These are phyloP conservation scores for Boletus tomentosulus DNA, from an alignment of 768 basidiomycete species.

Conservation along the genomic window DNA sequence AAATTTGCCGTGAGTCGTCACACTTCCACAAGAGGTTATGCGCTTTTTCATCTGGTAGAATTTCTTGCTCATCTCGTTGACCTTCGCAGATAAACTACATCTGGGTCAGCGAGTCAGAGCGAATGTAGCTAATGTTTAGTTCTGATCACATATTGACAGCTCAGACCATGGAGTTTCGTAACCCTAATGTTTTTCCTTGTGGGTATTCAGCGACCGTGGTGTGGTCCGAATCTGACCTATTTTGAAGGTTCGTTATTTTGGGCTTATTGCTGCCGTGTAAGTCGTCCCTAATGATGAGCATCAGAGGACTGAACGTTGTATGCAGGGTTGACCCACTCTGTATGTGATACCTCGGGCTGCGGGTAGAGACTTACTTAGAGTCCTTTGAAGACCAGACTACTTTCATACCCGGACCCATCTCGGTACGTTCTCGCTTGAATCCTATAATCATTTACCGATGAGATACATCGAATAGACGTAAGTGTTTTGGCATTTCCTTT, in stretches of 20 bases:
- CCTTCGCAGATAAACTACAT: conserved; percentile 9
- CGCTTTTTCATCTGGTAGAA: background rate
- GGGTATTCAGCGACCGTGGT: background rate
- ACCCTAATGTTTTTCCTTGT: conserved; percentile 14
- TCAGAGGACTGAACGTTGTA: background rate
- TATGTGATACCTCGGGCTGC: background rate
- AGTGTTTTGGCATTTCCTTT: background rate
- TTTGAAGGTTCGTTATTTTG: conserved; percentile 18
- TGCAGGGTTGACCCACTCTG: conserved; percentile 7
- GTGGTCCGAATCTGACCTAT: background rate
- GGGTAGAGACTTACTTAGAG: background rate
- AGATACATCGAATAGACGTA: conserved; percentile 11
- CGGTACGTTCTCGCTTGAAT: conserved; percentile 1
- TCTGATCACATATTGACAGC: conserved; percentile 8
- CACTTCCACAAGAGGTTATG: conserved; percentile 16
- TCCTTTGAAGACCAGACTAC: conserved; percentile 7
- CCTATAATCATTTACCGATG: background rate
- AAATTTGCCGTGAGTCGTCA: conserved; percentile 8
- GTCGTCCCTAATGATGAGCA: background rate
- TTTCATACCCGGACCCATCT: conserved; percentile 17
- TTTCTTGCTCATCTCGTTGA: background rate
- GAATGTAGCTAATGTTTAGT: background rate
- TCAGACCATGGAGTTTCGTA: conserved; percentile 13
- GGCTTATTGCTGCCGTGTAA: conserved; percentile 9
- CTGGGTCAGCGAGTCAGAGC: conserved; percentile 12